A percentile compares a stretch with the other conserved stretches of the same genome.
Evolutionary conservation across 2,329 filamentous ascomycete species (phyloP).

Genomic region (Neoscytalidium dimidiatum): DNA sequence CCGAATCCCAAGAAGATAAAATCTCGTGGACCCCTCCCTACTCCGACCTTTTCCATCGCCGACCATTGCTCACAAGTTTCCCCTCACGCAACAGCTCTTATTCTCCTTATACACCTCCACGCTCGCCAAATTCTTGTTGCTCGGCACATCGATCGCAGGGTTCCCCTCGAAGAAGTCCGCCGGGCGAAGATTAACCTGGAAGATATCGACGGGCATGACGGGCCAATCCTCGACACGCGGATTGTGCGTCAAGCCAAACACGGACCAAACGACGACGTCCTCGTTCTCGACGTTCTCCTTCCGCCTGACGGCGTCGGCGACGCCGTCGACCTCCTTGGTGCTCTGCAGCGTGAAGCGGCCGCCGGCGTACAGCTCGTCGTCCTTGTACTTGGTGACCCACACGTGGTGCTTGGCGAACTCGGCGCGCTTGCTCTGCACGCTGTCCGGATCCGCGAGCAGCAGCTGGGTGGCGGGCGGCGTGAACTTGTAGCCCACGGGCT

Average conservation of each 20-base stretch:
- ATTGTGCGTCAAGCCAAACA: conserved; percentile 55
- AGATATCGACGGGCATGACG: conserved; percentile 49
- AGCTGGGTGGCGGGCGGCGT: conserved; percentile 51
- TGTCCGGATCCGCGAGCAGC: conserved; percentile 49
- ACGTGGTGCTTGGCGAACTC: conserved; percentile 54
- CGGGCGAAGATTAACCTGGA: conserved; percentile 50
- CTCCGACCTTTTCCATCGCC: not conserved
- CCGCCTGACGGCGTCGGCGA: conserved; percentile 46
- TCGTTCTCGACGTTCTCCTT: conserved; percentile 45
- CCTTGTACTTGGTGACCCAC: conserved; percentile 56
- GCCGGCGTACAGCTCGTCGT: conserved; percentile 54
- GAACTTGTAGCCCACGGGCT: conserved; percentile 52
- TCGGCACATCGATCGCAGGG: conserved; percentile 56
- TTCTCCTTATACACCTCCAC: conserved; percentile 16
- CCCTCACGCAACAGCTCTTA: conserved; percentile 10
- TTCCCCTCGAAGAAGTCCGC: conserved; percentile 58
- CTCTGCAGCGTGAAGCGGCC: conserved; percentile 52
- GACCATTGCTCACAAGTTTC: not conserved
- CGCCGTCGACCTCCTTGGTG: conserved; percentile 45
- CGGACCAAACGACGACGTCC: conserved; percentile 54
- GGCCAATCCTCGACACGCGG: conserved; percentile 46
- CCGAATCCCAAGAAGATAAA: not conserved
- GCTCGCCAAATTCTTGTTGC: conserved; percentile 14
- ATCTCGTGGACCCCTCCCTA: not conserved
- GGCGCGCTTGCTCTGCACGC: conserved; percentile 48